Base-by-base conservation (phyloP, 2,329 filamentous ascomycete species). In the Botrytis cinerea region DNA sequence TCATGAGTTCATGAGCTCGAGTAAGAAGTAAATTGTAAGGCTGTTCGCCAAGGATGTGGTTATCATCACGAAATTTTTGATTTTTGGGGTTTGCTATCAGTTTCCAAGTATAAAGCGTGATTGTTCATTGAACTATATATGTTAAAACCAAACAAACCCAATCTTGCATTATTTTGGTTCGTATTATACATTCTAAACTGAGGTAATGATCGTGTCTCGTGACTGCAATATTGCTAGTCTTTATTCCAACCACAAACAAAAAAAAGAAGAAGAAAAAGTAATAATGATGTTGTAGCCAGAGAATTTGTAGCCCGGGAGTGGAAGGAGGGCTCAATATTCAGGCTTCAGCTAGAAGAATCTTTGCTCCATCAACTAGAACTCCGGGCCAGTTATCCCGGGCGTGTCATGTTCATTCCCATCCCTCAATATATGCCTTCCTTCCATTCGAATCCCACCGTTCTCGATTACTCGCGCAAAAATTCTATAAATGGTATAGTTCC, bases 401-500 rank as follows among this genome's bases (percentile, higher is more conserved):
- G 9, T 32, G 32, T 18, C 9, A 46, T 71, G 14, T 5, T 71
- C 14, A 63, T 35, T 14, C 32, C 32, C 51, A 40, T 22, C 18
- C 35, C 46, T 54, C 35, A 40, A 68, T 9, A 32, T 28, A 43
- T 28, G 20, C 14, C 32, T 54, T 40, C 46, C n/a, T 28, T 68
- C 35, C 48, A n/a, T 12, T 22, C 54, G 59, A 64, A 57, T n/a
- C 2, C 70, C 60, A 57, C 43, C n/a, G 12, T 66, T 38, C 46
- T 66, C n/a, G 18, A 40, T 40, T 54, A 57, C 38, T 32, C n/a
- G 61, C 35, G 46, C 61, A 45, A 57, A 57, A 59, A 59, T 57
- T 67, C 70, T 67, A 67, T 46, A 67, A 71, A 66, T 54, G 12
- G 38, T 67, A 67, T 57, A 72, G 46, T 45, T 28, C 70, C 46